Conservation (phyloP, 805 yeast species). For the Pichia exigua region DNA sequence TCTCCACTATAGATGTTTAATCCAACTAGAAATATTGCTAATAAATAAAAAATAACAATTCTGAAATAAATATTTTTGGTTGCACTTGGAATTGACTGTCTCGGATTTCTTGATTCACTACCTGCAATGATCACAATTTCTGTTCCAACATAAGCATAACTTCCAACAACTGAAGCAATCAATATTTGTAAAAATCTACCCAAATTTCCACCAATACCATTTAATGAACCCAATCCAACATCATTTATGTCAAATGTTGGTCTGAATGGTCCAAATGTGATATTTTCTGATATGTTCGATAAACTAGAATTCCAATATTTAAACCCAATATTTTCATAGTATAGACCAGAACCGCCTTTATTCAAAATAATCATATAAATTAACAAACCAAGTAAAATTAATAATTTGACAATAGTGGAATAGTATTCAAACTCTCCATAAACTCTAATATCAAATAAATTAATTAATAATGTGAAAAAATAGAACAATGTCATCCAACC, state of each 20-base stretch:
- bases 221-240: conserved; percentile 41
- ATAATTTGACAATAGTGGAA: conserved; percentile 50
- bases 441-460: conserved; percentile 59
- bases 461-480: conserved; percentile 37
- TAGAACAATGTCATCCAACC: conserved; percentile 63
- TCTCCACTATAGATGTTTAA: conserved; percentile 72
- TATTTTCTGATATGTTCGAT: conserved; percentile 37
- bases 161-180: conserved; percentile 54
- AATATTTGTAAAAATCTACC: conserved; percentile 58
- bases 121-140: conserved; percentile 80
- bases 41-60: conserved; percentile 53
- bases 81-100: conserved; percentile 69
- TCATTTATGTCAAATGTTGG: conserved; percentile 66
- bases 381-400: conserved; percentile 45
- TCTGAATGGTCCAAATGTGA: conserved; percentile 65
- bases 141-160: conserved; percentile 75
- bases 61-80: conserved; percentile 70
- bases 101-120: conserved; percentile 77
- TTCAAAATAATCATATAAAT: conserved; percentile 60
- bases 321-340: conserved; percentile 48
- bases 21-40: conserved; percentile 63
- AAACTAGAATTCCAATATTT: conserved; percentile 55
- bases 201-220: conserved; percentile 52
- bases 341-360: conserved; percentile 44
- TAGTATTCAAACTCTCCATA: conserved; percentile 71